phyloP scores from a whole-genome alignment of 176 grass and related monocot species.

The Zizania latifolia region DNA sequence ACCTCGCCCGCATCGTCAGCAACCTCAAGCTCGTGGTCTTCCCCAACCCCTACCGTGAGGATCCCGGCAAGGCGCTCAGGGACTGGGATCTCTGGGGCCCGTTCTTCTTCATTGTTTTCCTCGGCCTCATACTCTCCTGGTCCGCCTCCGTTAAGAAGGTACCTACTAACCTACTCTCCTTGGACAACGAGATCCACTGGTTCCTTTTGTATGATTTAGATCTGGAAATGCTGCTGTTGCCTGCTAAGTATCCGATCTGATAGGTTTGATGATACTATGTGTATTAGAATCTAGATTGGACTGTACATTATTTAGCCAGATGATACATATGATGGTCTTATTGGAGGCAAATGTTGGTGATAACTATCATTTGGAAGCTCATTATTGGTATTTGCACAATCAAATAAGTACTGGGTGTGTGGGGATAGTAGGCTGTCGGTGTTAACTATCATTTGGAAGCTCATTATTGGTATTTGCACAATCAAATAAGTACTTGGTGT shows the following conservation, averaged over 20 bases:
- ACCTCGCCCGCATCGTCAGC: slow-evolving; percentile 91
- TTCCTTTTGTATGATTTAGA: not conserved
- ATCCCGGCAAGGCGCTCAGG: slow-evolving; percentile 93
- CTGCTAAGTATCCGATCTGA: not conserved
- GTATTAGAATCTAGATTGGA: not conserved
- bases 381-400: not conserved
- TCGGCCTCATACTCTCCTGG: slow-evolving; percentile 90
- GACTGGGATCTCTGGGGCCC: slow-evolving; percentile 99
- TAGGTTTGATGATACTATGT: not conserved
- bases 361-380: not conserved
- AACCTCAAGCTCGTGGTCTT: slow-evolving; percentile 99
- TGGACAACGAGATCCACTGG: slow-evolving; percentile 1
- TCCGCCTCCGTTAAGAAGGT: slow-evolving; percentile 97
- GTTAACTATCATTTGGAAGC: not conserved
- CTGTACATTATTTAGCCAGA: not conserved
- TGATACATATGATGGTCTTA: not conserved
- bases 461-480: not conserved
- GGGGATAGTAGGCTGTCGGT: not conserved
- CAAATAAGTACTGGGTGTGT: not conserved
- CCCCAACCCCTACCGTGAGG: slow-evolving; percentile 92
- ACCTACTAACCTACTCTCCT: not conserved
- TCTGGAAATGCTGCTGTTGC: not conserved
- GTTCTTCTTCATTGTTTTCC: slow-evolving; percentile 99
- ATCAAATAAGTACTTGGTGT: not conserved
- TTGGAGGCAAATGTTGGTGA: not conserved